Base-by-base conservation (phyloP, 768 basidiomycete species). In the Kwoniella sp. region DNA sequence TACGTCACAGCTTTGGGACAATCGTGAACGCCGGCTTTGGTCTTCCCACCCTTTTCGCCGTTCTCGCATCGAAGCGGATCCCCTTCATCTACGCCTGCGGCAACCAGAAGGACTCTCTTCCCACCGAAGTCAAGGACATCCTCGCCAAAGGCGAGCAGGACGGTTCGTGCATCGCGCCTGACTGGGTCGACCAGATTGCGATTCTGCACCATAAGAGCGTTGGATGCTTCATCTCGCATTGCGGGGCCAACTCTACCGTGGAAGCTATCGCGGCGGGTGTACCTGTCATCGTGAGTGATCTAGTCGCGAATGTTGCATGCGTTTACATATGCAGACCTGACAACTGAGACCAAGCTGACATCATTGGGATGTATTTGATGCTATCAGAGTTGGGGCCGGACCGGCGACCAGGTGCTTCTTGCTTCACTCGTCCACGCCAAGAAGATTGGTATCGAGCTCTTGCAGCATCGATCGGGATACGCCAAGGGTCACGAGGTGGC, bases 111-210 rank as follows among this genome's bases (percentile, higher is more conserved):
- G 12, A 22, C 8, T 28, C 47, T 8, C 48, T 68, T 25, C 52
- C 62, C 20, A n/a, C 38, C 38, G 13, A 62, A 34, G 38, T 68
- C 38, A 41, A 45, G 31, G 41, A 29, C 4, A 50, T 58, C 13
- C 50, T 68, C 17, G 56, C 31, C 11, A 25, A 37, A 20, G 47
- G 47, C 1, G 66, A 68, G 41, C 47, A 58, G 34, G 50, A 68
- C 20, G 66, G 66, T 26, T 22, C 48, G 5, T 52, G 61, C 17
- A 23, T 63, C 17, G 61, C 61, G 13, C 66, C 66, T 7, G 57
- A 68, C 38, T 68, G 66, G 66, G 55, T 63, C 11, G 56, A 68
- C 34, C 66, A 68, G 45, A 50, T 68, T 30, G 66, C 55, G 1
- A 31, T 68, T 13, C 51, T 68, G 12, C 45, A 34, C 15, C 66